Percentiles rank a stretch among this genome's conserved stretches.
phyloP scores from a whole-genome alignment of 495 filamentous ascomycete species.

The Pyrenopolyporus hunteri region DNA sequence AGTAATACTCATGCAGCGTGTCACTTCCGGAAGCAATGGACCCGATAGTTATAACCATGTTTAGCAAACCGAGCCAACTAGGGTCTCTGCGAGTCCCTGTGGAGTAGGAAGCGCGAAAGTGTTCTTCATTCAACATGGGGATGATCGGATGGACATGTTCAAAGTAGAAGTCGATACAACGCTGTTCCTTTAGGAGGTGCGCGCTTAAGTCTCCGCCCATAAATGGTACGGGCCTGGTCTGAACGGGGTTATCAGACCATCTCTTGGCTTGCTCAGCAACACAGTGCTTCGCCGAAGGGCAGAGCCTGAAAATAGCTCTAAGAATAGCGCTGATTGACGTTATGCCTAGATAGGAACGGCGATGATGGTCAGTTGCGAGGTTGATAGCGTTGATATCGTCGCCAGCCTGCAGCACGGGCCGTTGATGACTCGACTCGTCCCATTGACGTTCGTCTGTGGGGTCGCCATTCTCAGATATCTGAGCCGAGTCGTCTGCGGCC shows the following conservation, averaged over 20 bases:
- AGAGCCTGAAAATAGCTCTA: slow-evolving; percentile 33
- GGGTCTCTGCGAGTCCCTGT: slow-evolving; percentile 28
- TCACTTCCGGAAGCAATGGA: slow-evolving; percentile 39
- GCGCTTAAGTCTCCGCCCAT: slow-evolving; percentile 17
- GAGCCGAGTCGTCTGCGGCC: slow-evolving; percentile 30
- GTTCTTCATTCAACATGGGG: slow-evolving; percentile 38
- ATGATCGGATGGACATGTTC: slow-evolving; percentile 37
- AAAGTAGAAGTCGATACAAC: slow-evolving; percentile 40
- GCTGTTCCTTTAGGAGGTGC: slow-evolving; percentile 36
- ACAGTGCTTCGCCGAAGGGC: slow-evolving; percentile 33
- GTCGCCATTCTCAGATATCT: slow-evolving; percentile 35
- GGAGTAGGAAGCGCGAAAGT: slow-evolving; percentile 32
- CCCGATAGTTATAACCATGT: slow-evolving; percentile 41
- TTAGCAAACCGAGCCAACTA: slow-evolving; percentile 37
- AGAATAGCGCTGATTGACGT: slow-evolving; percentile 39
- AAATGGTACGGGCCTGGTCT: slow-evolving; percentile 15
- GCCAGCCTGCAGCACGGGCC: slow-evolving; percentile 22
- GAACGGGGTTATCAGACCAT: slow-evolving; percentile 26
- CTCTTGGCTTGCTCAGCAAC: slow-evolving; percentile 32
- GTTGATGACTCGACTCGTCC: slow-evolving; percentile 37
- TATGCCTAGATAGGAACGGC: slow-evolving; percentile 36
- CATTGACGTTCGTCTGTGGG: slow-evolving; percentile 31
- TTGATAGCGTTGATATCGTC: slow-evolving; percentile 40
- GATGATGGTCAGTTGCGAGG: slow-evolving; percentile 36
- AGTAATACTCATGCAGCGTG: slow-evolving; percentile 35